phyloP scores from a whole-genome alignment of 805 yeast species.

The Yamadazyma insecticola region DNA sequence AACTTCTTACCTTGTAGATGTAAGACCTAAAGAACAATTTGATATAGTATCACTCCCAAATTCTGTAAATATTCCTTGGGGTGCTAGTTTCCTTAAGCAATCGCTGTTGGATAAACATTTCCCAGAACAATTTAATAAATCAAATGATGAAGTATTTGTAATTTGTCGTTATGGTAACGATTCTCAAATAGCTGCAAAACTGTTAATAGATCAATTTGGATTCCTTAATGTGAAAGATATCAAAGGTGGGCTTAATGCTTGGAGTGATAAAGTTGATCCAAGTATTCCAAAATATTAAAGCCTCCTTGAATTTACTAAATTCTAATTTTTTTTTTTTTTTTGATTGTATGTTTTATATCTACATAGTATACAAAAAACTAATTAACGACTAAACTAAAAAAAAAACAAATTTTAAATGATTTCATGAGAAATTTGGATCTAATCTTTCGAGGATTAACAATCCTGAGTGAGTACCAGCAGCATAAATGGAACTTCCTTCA shows the following conservation, averaged over 20 bases:
- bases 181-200: slow-evolving; percentile 69
- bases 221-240: slow-evolving; percentile 57
- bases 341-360: background rate
- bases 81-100: slow-evolving; percentile 28
- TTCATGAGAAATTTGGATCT: no score
- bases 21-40: slow-evolving; percentile 75
- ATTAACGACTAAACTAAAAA: no score
- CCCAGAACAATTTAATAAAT: slow-evolving; percentile 5
- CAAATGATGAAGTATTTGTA: slow-evolving; percentile 43
- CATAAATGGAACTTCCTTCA: slow-evolving; percentile 42
- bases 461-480: slow-evolving; percentile 51
- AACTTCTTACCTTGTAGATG: slow-evolving; percentile 55
- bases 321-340: no score
- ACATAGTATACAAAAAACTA: no score
- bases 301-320: background rate
- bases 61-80: slow-evolving; percentile 62
- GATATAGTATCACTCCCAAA: slow-evolving; percentile 56
- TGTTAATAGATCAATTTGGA: slow-evolving; percentile 48
- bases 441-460: slow-evolving; percentile 42
- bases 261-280: slow-evolving; percentile 60
- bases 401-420: no score
- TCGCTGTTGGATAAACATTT: slow-evolving; percentile 15
- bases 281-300: slow-evolving; percentile 59
- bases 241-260: slow-evolving; percentile 69
- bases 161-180: slow-evolving; percentile 90